Evolutionary conservation across 1,284 basidiomycete genomes (phyloP).

Genomic region (Cutaneotrichosporon arboriforme): DNA sequence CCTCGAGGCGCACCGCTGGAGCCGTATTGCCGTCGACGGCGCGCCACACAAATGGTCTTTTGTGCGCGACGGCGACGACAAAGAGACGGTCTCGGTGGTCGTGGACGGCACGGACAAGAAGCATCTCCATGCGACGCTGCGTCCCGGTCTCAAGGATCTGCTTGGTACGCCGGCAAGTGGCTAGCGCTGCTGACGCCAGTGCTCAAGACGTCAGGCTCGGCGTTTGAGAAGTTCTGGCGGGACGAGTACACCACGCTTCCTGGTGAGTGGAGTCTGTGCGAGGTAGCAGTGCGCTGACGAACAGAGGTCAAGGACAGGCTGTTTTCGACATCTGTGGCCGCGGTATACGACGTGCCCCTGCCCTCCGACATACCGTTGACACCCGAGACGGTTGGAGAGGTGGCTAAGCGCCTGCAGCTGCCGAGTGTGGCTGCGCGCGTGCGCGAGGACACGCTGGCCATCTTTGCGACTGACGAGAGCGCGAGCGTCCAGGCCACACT

Average conservation of each 20-base stretch:
- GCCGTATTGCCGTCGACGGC: constrained; percentile 59
- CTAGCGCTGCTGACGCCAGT: constrained; percentile 51
- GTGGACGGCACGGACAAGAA: constrained; percentile 60
- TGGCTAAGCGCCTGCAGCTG: constrained; percentile 60
- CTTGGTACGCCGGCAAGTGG: constrained; percentile 56
- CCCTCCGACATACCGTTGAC: constrained; percentile 51
- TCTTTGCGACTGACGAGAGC: constrained; percentile 81
- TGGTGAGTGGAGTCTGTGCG: constrained; percentile 48
- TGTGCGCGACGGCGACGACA: constrained; percentile 84
- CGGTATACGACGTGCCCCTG: constrained; percentile 61
- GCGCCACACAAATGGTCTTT: constrained; percentile 74
- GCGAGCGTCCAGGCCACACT: constrained; percentile 91
- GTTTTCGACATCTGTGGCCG: constrained; percentile 75
- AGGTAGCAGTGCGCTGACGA: not conserved
- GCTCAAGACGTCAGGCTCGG: constrained; percentile 81
- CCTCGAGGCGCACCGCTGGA: constrained; percentile 79
- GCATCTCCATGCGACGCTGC: constrained; percentile 55
- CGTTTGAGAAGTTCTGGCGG: constrained; percentile 73
- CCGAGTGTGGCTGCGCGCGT: constrained; percentile 54
- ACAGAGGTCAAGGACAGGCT: constrained; percentile 59
- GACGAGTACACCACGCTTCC: constrained; percentile 85
- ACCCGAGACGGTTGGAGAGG: constrained; percentile 50
- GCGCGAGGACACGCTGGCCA: constrained; percentile 64
- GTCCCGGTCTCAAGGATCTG: constrained; percentile 67
- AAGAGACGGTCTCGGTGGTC: constrained; percentile 62